Evolutionary conservation across 129 eudicot genomes (phyloP), one percentile per base, ranked within the genome.

Genomic region (Artemisia annua): DNA sequence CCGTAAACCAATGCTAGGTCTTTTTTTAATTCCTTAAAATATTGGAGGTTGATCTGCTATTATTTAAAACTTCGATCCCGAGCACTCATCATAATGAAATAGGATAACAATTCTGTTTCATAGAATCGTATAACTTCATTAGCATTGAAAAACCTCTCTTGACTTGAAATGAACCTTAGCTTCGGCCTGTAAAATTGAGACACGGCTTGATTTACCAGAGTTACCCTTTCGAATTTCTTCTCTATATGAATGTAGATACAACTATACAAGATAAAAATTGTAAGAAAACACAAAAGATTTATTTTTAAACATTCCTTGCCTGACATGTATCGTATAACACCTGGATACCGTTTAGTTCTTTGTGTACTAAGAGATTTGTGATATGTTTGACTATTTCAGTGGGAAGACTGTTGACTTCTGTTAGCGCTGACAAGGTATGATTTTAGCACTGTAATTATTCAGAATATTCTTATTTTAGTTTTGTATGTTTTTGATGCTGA

Each of bases 371-470:
- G 39, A 62, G 3, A 48, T 8, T 75, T 53, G 10, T 12, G 46
- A 12, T 24, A 16, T 16, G 43, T 71, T 78, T 71, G 72, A 71
- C 26, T 18, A 72, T 78, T 55, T 64, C 82, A 78, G 82, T 78
- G 82, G 82, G 82, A 78, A 65, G 82, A 78, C 59, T 78, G 78
- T 55, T 78, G 78, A 78, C 61, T 28, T 48, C 11, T 55, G 18
- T 54, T 4, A 55, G 72, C 43, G 54, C 43, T 53, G 48, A 60
- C 26, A 24, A 52, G 72, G 63, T 48, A 78, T 69, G 77, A 70
- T 7, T 28, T 24, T 62, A 39, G 35, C 11, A 5, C 1, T 39
- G 46, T 39, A 39, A 39, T 39, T 39, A 39, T 39, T 39, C 46
- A 39, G 46, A 39, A 39, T 39, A 30, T 39, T 39, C 11, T 7